Evolutionary conservation across 1,284 basidiomycete genomes (phyloP), one percentile per base, ranked within the genome.

Genomic region (Phenoliferia sp.): DNA sequence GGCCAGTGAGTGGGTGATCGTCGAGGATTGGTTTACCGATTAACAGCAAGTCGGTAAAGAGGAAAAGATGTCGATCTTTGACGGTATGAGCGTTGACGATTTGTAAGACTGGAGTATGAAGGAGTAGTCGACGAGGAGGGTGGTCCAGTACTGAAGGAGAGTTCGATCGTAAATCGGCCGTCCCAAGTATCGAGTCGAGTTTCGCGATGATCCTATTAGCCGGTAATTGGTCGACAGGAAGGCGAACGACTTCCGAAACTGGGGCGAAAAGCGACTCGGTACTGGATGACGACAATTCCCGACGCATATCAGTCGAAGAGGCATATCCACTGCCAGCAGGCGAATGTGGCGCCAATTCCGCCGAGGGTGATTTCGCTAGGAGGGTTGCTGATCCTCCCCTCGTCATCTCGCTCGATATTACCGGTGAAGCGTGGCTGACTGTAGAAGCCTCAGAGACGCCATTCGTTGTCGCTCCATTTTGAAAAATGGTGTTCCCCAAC

Each of bases 1-100:
- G 73, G 33, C 71, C 85, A 82, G 71, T 88, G n/a, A 61, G 28
- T 3, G 67, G 61, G 33, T 70, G 61, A 17, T 71, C 67, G 17
- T 62, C 73, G 52, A 81, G 77, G 55, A 84, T 64, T 0, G 84
- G 83, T 75, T 85, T 85, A 39, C 83, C 81, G 69, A 99, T 87
- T 77, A 99, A 86, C 56, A 99, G 84, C 59, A 98, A 84, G 78
- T 99, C 96, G 77, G 84, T 91, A 84, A 99, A 99, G 29, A 99
- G 83, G 81, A 98, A 94, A 17, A 99, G 84, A 81, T 92, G 94
- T 12, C 95, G 88, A 77, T 98, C 94, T 79, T 99, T 98, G 79
- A 96, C 90, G 1, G 90, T 94, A 75, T 94, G 90, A 39, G 88
- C 84, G 80, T 94, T 94, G 75, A 93, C 92, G 7, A 98, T 92